Conservation (phyloP, 2,329 filamentous ascomycete genomes). For the Aspergillus sergii region DNA sequence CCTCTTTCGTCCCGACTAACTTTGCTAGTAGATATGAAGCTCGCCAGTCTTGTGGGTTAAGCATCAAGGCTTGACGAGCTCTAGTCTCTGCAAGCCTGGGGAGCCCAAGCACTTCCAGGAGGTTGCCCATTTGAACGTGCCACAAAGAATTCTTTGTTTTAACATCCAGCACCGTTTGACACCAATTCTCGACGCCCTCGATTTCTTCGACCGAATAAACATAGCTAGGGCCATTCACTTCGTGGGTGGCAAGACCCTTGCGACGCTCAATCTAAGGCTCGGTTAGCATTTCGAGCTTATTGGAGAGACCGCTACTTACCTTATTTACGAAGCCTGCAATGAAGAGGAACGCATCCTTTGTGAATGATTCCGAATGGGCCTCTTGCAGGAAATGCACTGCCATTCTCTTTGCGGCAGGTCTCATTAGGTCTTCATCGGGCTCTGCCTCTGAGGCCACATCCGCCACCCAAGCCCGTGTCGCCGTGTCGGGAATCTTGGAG, state of each 20-base stretch:
- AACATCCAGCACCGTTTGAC: conserved; percentile 5
- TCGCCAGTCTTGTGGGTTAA: conserved; percentile 25
- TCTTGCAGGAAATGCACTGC: conserved; percentile 26
- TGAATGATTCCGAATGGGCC: conserved; percentile 10
- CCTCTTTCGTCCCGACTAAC: conserved; percentile 16
- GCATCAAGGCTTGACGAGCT: conserved; percentile 21
- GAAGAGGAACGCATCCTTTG: conserved; percentile 18
- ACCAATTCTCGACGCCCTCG: conserved; percentile 18
- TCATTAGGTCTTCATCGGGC: conserved; percentile 23
- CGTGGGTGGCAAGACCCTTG: background rate
- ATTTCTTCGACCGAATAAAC: conserved; percentile 12
- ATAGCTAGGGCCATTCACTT: background rate
- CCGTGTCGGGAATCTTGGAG: conserved; percentile 17
- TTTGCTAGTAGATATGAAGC: conserved; percentile 24
- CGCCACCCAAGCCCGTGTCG: conserved; percentile 23
- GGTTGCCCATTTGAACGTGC: conserved; percentile 27
- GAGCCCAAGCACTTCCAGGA: conserved; percentile 19
- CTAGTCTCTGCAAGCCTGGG: conserved; percentile 15
- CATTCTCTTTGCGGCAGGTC: conserved; percentile 24
- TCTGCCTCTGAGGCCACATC: conserved; percentile 16
- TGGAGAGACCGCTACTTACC: conserved; percentile 4
- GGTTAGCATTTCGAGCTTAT: background rate
- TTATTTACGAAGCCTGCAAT: conserved; percentile 15
- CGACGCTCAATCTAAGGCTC: background rate
- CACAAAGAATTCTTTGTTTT: conserved; percentile 17